A percentile compares a stretch with the other conserved stretches of the same genome.
phyloP scores from a whole-genome alignment of 78 protist species.

The Mantamonas sphyraenae region DNA sequence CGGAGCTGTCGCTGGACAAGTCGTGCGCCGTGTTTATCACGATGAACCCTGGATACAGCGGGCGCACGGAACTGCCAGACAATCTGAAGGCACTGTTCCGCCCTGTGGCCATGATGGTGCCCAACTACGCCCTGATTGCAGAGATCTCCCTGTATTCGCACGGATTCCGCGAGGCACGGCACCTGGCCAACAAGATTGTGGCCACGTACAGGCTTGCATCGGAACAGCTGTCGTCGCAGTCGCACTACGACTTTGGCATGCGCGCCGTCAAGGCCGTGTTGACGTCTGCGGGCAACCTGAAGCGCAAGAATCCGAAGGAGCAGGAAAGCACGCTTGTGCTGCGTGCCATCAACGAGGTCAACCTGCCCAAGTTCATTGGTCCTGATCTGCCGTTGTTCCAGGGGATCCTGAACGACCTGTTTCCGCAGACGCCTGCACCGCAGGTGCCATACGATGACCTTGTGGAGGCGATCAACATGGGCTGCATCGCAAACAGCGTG shows the following conservation, averaged over 20 bases:
- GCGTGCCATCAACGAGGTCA: conserved; percentile 53
- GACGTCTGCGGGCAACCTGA: conserved; percentile 56
- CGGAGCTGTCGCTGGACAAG: conserved; percentile 39
- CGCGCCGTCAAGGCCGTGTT: conserved; percentile 77
- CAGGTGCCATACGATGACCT: conserved; percentile 41
- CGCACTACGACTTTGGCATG: conserved; percentile 87
- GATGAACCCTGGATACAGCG: conserved; percentile 77
- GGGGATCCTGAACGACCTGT: conserved; percentile 69
- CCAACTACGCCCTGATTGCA: conserved; percentile 80
- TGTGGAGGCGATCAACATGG: conserved; percentile 1
- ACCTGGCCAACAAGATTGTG: conserved; percentile 62
- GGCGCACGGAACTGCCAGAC: conserved; percentile 47
- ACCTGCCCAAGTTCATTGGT: conserved; percentile 61
- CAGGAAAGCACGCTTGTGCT: conserved; percentile 49
- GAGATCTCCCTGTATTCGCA: conserved; percentile 67
- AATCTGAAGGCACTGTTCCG: conserved; percentile 70
- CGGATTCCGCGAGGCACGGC: conserved; percentile 60
- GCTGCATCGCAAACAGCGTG: conserved; percentile 15
- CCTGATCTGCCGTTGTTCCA: conserved; percentile 66
- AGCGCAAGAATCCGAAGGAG: conserved; percentile 28
- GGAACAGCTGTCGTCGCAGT: conserved; percentile 83
- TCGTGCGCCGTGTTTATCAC: conserved; percentile 73
- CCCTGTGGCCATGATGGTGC: conserved; percentile 54
- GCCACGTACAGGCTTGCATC: conserved; percentile 71
- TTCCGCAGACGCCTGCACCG: conserved; percentile 56